Base-by-base conservation (phyloP, 257 asterid genomes). In the Thymus mandschuricus region DNA sequence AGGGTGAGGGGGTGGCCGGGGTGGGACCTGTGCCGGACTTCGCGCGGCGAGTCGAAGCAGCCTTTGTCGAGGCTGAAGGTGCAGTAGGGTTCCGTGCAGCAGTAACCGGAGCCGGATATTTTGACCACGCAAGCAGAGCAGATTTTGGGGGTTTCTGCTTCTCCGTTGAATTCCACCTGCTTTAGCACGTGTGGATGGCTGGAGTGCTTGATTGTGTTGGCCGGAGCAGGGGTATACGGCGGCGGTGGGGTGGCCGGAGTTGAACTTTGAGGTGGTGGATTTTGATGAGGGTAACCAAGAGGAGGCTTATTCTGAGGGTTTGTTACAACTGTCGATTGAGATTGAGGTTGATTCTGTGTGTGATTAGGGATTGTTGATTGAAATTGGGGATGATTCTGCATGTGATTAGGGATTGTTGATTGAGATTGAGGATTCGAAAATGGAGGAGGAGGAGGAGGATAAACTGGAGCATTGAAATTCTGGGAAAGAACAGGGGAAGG, bases 101-200 rank as follows among this genome's bases (percentile, higher is more conserved):
- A 73, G 77, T 78, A 84, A 11, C 81, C 83, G 3, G 83, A 30
- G 11, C 86, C 88, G 12, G 79, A 69, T 0, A 89, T 55, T 11
- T 67, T 79, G 72, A 72, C 70, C 65, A 81, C 91, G 64, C 96
- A 89, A n/a, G 89, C 92, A 1, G 87, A 81, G 75, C 96, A 89
- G 5, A 74, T 51, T 54, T 83, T 83, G 1, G 57, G 15, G 10
- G 30, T 51, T 51, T 43, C 48, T 2, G 30, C 30, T 8, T 15
- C 40, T 3, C 40, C 9, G 68, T 69, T 67, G 29, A 81, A 11
- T 45, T 85, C 91, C 66, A 66, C 78, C 63, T 70, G 50, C n/a
- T 65, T 73, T 11, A 88, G 72, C 71, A 45, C 46, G 34, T 89
- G 96, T 29, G 84, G 88, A 44, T 88, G 95, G 83, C 95, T 84